Evolutionary conservation across 768 basidiomycete species (phyloP).

Genomic region (Suillus luteus): DNA sequence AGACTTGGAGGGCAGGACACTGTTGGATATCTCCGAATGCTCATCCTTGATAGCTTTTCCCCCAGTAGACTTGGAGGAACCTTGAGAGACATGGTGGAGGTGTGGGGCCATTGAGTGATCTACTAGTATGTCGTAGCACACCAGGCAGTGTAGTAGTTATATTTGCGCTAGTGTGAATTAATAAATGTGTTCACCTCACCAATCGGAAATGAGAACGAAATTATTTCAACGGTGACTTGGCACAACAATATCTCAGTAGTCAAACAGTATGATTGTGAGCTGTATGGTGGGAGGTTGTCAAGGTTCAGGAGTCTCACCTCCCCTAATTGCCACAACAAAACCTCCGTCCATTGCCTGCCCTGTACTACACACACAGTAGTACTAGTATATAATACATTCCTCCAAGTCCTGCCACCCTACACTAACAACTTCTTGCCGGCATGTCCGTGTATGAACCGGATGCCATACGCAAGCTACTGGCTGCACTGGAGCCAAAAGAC

Average conservation of each 20-base stretch:
- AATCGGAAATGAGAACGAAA: background rate
- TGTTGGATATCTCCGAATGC: background rate
- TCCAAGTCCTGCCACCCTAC: background rate
- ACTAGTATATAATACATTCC: background rate
- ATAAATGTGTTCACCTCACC: background rate
- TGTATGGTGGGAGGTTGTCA: background rate
- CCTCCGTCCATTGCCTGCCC: background rate
- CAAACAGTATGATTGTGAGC: background rate
- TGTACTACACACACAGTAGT: background rate
- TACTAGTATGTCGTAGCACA: background rate
- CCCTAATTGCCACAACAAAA: background rate
- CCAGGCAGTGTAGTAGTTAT: background rate
- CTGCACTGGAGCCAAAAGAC: background rate
- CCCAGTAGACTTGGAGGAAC: background rate
- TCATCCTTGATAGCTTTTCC: background rate
- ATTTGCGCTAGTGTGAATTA: background rate
- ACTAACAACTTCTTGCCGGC: background rate
- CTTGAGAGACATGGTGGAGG: background rate
- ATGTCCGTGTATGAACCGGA: background rate
- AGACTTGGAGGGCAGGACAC: too few species aligned
- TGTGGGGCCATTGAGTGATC: background rate
- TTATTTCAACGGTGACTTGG: background rate
- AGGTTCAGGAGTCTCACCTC: background rate
- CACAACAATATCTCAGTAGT: background rate
- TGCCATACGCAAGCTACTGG: background rate